Conservation (phyloP, 257 asterid species). For the Scutellaria baicalensis region DNA sequence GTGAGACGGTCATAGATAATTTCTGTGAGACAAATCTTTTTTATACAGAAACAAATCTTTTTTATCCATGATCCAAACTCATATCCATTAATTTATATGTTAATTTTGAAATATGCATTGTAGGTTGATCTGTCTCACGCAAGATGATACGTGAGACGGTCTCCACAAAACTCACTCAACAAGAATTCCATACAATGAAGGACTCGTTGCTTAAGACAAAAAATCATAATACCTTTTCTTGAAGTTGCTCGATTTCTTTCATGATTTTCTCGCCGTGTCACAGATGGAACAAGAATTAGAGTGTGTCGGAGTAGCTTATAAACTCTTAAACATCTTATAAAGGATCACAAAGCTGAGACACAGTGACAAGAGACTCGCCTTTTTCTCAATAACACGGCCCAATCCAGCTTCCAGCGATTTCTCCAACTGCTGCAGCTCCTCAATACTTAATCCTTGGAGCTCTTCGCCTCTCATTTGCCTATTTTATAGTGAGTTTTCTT, state of each 20-base stretch:
- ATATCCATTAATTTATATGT: too few relatives aligned
- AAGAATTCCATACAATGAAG: too few relatives aligned
- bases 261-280: slow-evolving; percentile 63
- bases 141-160: too few relatives aligned
- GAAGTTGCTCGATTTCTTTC: slow-evolving; percentile 64
- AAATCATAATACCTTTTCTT: slow-evolving; percentile 49
- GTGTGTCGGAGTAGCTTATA: too few relatives aligned
- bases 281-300: neutral
- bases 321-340: too few relatives aligned
- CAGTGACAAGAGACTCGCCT: slow-evolving; percentile 27
- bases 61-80: too few relatives aligned
- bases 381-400: slow-evolving; percentile 56
- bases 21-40: too few relatives aligned
- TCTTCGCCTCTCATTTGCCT: slow-evolving; percentile 98
- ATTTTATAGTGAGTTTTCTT: neutral
- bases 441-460: slow-evolving; percentile 67
- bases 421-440: slow-evolving; percentile 72
- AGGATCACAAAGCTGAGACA: neutral
- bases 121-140: too few relatives aligned
- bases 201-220: neutral
- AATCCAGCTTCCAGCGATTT: slow-evolving; percentile 67
- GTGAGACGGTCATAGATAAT: too few relatives aligned
- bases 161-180: too few relatives aligned
- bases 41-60: too few relatives aligned
- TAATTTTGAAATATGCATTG: too few relatives aligned